These are phyloP conservation scores for Hanseniaspora taiwanica DNA, from an alignment of 805 yeast genomes.

Conservation along the genomic window DNA sequence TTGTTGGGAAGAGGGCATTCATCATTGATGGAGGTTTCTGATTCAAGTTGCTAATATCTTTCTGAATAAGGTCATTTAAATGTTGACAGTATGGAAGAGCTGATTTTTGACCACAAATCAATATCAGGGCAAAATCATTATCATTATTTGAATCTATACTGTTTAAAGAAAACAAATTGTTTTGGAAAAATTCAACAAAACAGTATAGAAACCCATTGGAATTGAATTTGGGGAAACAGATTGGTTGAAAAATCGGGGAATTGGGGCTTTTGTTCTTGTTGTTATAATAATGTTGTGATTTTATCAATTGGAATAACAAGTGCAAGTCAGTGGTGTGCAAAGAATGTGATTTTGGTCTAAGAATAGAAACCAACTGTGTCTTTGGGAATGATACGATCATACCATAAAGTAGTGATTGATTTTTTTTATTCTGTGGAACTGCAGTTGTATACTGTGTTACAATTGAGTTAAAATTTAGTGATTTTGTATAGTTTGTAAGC, in stretches of 20 bases:
- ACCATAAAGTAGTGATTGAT: conserved; percentile 58
- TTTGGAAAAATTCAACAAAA: conserved; percentile 48
- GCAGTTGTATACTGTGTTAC: too few relatives aligned
- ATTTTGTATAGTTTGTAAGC: conserved; percentile 9
- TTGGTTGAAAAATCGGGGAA: conserved; percentile 71
- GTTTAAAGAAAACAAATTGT: conserved; percentile 9
- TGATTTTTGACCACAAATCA: conserved; percentile 50
- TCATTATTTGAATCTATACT: conserved; percentile 3
- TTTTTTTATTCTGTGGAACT: too few relatives aligned
- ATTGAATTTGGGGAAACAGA: conserved; percentile 85
- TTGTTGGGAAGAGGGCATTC: too few relatives aligned
- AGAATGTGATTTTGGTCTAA: conserved; percentile 68
- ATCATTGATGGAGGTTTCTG: too few relatives aligned
- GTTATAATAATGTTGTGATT: conserved; percentile 13
- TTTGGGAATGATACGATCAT: conserved; percentile 51
- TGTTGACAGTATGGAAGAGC: conserved; percentile 65
- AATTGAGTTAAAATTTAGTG: neutral
- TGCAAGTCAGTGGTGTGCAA: conserved; percentile 74
- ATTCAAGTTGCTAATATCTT: conserved; percentile 1
- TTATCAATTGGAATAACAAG: conserved; percentile 56
- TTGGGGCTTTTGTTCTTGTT: neutral
- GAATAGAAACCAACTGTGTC: conserved; percentile 44
- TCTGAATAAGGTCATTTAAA: conserved; percentile 29
- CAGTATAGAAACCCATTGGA: conserved; percentile 77
- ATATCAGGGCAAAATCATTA: conserved; percentile 27